phyloP scores from a whole-genome alignment of 768 basidiomycete species.

The Tulasnella sp. region DNA sequence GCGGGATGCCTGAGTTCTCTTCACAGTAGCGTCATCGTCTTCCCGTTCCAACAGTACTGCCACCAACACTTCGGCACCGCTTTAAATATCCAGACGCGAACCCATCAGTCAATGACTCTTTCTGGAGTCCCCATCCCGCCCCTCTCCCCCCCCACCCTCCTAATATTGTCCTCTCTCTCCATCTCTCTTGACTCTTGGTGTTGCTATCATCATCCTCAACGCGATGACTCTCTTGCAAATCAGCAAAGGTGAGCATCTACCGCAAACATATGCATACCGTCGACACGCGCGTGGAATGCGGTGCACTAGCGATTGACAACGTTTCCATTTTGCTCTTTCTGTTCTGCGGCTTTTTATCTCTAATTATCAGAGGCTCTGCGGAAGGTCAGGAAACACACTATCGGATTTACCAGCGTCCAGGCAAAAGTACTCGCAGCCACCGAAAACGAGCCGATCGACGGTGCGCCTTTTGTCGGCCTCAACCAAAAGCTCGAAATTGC shows the following conservation, averaged over 20 bases:
- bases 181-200: background rate
- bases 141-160: background rate
- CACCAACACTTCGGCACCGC: background rate
- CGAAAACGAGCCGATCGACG: background rate
- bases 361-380: slow-evolving; percentile 12
- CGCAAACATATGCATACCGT: background rate
- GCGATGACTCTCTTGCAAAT: background rate
- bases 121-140: background rate
- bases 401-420: slow-evolving; percentile 20
- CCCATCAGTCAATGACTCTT: background rate
- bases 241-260: background rate
- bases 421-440: slow-evolving; percentile 10
- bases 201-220: background rate
- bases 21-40: background rate
- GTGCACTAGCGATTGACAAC: background rate
- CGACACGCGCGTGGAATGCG: background rate
- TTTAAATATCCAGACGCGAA: background rate
- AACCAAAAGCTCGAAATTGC: slow-evolving; percentile 12
- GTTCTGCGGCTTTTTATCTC: background rate
- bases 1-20: background rate
- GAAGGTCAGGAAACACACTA: slow-evolving; percentile 16
- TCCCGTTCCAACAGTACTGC: background rate
- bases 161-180: background rate
- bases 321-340: too few species aligned
- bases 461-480: slow-evolving; percentile 14